Evolutionary conservation across 2,329 filamentous ascomycete species (phyloP).

Genomic region (Teratosphaeriaceae sp.): DNA sequence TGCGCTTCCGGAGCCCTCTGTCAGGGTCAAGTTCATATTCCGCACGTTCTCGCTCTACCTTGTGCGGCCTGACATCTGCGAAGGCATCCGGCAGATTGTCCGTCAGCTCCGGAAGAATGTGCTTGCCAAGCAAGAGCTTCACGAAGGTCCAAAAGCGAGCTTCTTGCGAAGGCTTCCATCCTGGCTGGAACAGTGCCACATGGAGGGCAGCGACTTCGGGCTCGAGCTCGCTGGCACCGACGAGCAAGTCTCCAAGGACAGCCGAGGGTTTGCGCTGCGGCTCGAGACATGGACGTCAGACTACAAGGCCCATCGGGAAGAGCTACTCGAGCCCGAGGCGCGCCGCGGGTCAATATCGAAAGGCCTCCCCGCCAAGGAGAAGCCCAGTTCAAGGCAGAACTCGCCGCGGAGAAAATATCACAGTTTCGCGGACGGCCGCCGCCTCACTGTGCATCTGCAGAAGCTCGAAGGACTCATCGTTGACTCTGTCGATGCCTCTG

Average conservation of each 20-base stretch:
- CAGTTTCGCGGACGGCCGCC: slow-evolving; percentile 64
- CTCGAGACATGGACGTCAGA: slow-evolving; percentile 83
- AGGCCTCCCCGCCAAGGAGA: slow-evolving; percentile 45
- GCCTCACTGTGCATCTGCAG: slow-evolving; percentile 71
- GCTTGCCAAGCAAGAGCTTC: slow-evolving; percentile 44
- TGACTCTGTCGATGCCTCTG: slow-evolving; percentile 76
- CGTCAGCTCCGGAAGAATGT: slow-evolving; percentile 69
- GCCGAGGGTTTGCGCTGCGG: slow-evolving; percentile 76
- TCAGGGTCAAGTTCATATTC: slow-evolving; percentile 70
- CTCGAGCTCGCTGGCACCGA: slow-evolving; percentile 88
- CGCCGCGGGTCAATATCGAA: slow-evolving; percentile 69
- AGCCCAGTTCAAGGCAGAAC: slow-evolving; percentile 7
- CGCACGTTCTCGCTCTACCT: slow-evolving; percentile 86
- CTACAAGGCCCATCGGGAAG: slow-evolving; percentile 70
- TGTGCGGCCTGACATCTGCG: slow-evolving; percentile 84
- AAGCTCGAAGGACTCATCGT: slow-evolving; percentile 87
- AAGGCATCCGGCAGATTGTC: slow-evolving; percentile 87
- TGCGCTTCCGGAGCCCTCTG: slow-evolving; percentile 77
- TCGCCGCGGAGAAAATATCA: slow-evolving; percentile 46
- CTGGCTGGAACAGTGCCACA: slow-evolving; percentile 77
- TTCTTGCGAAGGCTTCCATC: slow-evolving; percentile 71
- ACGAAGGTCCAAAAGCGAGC: slow-evolving; percentile 45
- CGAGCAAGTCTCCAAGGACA: slow-evolving; percentile 70
- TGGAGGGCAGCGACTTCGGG: slow-evolving; percentile 85
- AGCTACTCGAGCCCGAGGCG: slow-evolving; percentile 44